Evolutionary conservation across 257 asterid genomes (phyloP).

Genomic region (Solanum neorickii): DNA sequence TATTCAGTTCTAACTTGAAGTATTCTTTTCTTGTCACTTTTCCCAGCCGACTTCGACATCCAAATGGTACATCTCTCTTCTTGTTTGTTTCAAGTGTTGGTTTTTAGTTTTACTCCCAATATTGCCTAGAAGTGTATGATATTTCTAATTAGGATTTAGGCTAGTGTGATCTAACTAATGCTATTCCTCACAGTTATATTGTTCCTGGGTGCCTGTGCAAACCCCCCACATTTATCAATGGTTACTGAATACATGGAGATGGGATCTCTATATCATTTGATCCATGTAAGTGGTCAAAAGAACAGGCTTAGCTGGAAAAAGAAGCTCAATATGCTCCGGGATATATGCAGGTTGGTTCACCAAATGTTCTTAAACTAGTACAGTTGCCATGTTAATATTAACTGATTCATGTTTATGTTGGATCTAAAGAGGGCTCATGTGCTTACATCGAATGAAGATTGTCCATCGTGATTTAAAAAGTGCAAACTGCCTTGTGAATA

Average conservation of each 20-base stretch:
- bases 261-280: conserved; percentile 85
- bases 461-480: conserved; percentile 87
- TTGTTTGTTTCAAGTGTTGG: not conserved
- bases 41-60: conserved; percentile 95
- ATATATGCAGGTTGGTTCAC: conserved; percentile 81
- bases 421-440: conserved; percentile 76
- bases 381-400: not conserved
- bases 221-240: conserved; percentile 88
- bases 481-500: conserved; percentile 87
- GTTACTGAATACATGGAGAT: conserved; percentile 95
- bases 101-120: not conserved
- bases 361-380: not conserved
- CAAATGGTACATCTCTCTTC: conserved; percentile 66
- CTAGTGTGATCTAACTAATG: not conserved
- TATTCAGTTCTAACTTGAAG: conserved; percentile 19
- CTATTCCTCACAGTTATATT: conserved; percentile 54
- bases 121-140: not conserved
- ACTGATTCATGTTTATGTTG: conserved; percentile 11
- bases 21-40: conserved; percentile 4
- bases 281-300: conserved; percentile 89
- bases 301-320: conserved; percentile 81
- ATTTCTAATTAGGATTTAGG: not conserved
- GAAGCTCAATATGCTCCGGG: conserved; percentile 88
- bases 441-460: conserved; percentile 92
- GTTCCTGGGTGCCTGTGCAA: conserved; percentile 95